Evolutionary conservation across 2,329 filamentous ascomycete species (phyloP), one percentile per base, ranked within the genome.

Genomic region (Aspergillus piperis): DNA sequence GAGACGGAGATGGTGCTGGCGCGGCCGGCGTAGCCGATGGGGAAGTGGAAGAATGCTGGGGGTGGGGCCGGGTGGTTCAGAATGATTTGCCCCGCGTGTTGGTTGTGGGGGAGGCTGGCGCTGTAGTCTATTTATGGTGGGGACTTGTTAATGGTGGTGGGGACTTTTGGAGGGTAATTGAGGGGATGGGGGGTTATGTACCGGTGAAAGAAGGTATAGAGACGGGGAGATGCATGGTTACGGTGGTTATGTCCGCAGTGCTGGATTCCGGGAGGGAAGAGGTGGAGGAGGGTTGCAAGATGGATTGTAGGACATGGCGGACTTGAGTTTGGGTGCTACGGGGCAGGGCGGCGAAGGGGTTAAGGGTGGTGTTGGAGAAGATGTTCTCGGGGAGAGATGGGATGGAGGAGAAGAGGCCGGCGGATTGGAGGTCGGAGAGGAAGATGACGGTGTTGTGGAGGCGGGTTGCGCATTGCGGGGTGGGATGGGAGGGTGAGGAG

Each of bases 151-250:
- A 73, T 36, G 17, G 17, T 36, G 17, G 80, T 82, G 79, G 75
- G 27, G 25, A 27, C 25, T 27, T 25, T 25, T 25, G 25, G 23
- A 2, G 23, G 86, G 84, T 48, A 84, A 79, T 8, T 79, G 81
- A 84, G 2, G 81, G 84, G 71, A 85, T 86, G 69, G 25, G 7
- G 0, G 7, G 25, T 7, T 87, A 70, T 86, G 69, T 87, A 70
- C 68, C 86, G 48, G 78, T 83, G 66, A 86, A 88, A 38, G 84
- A 85, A 4, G 78, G 78, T 17, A 86, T 81, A 3, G 75, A 70
- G 39, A 89, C 72, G 0, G 86, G 87, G 0, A 88, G 68, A 66
- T 87, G 82, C 64, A 86, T 71, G 3, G 72, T 72, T 17, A 82
- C 80, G 32, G 76, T 69, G 41, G 72, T 63, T 15, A 86, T 58